Conservation (phyloP, 208 protist species). For the Trypanosomatidae sp. region DNA sequence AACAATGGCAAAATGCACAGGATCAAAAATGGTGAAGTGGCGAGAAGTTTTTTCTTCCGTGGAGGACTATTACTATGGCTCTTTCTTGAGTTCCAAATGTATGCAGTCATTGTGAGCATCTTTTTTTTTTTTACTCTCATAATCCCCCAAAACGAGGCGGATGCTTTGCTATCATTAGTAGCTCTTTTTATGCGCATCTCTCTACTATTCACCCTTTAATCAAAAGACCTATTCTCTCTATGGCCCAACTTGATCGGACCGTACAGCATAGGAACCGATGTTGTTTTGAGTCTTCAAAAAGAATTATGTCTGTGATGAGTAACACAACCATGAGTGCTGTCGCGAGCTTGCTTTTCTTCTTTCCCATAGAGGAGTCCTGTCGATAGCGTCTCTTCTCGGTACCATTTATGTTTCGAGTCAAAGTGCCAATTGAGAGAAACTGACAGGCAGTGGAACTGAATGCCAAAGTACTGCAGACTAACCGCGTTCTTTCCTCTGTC, state of each 20-base stretch:
- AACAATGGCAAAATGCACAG: too few species aligned
- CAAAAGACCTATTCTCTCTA: not conserved
- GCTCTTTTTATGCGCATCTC: not conserved
- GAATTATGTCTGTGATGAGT: not conserved
- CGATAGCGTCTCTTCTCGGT: not conserved
- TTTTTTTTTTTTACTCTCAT: not conserved
- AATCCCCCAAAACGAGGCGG: not conserved
- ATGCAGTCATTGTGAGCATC: not conserved
- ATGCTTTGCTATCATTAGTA: not conserved
- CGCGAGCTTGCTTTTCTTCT: not conserved
- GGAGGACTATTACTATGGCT: not conserved
- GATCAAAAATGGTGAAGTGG: not conserved
- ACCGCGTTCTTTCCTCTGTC: not conserved
- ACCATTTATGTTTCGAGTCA: not conserved
- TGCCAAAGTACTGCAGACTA: not conserved
- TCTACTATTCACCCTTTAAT: not conserved
- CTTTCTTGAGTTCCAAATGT: constrained; percentile 1
- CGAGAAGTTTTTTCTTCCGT: not conserved
- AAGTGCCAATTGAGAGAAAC: not conserved
- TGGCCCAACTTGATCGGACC: not conserved
- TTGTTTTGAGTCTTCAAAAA: not conserved
- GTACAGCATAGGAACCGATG: not conserved
- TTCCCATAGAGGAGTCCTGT: not conserved
- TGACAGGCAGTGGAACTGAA: not conserved
- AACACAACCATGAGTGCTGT: not conserved